A percentile compares a stretch with the other conserved stretches of the same genome.
phyloP scores from a whole-genome alignment of 2,329 filamentous ascomycete genomes.

The Fusarium virguliforme region DNA sequence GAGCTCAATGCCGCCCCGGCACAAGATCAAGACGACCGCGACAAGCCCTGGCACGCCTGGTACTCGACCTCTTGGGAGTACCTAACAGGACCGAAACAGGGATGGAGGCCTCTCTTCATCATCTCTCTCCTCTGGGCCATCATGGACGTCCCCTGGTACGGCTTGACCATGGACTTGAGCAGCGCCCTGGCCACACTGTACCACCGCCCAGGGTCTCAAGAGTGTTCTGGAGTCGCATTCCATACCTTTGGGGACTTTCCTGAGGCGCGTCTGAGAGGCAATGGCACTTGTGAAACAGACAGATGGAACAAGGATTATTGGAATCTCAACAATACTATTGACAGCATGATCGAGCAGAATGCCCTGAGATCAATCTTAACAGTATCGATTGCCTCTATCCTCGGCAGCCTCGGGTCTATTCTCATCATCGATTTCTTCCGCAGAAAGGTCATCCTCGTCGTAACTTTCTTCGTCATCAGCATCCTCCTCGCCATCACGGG shows the following conservation, averaged over 20 bases:
- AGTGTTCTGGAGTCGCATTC: background rate
- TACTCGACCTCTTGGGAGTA: conserved; percentile 15
- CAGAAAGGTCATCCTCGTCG: conserved; percentile 10
- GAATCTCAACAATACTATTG: conserved; percentile 8
- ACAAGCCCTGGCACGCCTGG: conserved; percentile 18
- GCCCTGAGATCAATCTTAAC: conserved; percentile 14
- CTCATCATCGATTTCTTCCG: conserved; percentile 24
- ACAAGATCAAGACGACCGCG: background rate
- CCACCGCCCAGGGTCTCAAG: conserved; percentile 11
- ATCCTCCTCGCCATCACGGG: conserved; percentile 18
- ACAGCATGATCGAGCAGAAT: conserved; percentile 18
- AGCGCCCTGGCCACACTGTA: conserved; percentile 26
- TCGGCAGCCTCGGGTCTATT: conserved; percentile 15
- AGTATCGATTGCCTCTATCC: conserved; percentile 7
- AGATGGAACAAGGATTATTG: conserved; percentile 26
- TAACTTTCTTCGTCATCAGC: conserved; percentile 13
- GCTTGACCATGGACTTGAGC: conserved; percentile 30
- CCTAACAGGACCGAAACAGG: conserved; percentile 20
- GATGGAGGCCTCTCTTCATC: conserved; percentile 15
- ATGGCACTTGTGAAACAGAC: background rate
- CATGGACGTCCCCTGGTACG: conserved; percentile 34
- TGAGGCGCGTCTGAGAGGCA: background rate
- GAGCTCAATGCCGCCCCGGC: background rate
- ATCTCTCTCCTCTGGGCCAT: conserved; percentile 34
- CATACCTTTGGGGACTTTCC: background rate